Evolutionary conservation across 2,329 filamentous ascomycete species (phyloP).

Genomic region (Pezicula carpinea): DNA sequence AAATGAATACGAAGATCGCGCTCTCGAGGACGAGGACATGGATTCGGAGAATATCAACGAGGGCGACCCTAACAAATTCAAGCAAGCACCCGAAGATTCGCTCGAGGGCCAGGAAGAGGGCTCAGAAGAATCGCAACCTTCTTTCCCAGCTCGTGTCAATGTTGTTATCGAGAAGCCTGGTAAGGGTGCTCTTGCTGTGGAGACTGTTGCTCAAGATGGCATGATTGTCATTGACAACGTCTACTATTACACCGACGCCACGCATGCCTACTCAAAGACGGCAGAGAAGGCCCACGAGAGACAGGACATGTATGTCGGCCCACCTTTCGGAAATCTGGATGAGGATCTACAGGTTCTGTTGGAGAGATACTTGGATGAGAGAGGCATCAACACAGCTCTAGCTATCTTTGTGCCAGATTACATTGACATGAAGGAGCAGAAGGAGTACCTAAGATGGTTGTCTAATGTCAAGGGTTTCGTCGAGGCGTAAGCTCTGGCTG

Average conservation of each 20-base stretch:
- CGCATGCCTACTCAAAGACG: constrained; percentile 69
- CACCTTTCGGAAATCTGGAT: constrained; percentile 89
- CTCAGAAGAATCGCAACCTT: constrained; percentile 42
- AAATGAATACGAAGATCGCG: constrained; percentile 51
- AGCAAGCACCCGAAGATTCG: constrained; percentile 50
- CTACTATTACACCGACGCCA: constrained; percentile 76
- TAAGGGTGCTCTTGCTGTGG: constrained; percentile 81
- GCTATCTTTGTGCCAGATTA: constrained; percentile 93
- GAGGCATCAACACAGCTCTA: constrained; percentile 81
- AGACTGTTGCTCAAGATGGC: constrained; percentile 82
- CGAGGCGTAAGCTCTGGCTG: constrained; percentile 48
- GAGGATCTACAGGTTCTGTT: constrained; percentile 91
- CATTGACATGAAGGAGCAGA: constrained; percentile 97
- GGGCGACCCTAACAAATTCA: constrained; percentile 51
- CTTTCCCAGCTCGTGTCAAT: constrained; percentile 77
- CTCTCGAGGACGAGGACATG: constrained; percentile 48
- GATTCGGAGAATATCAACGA: constrained; percentile 39
- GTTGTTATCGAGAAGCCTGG: constrained; percentile 84
- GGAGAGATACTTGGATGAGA: constrained; percentile 91
- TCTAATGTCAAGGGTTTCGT: constrained; percentile 82
- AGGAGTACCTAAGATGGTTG: constrained; percentile 91
- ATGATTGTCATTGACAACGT: constrained; percentile 85
- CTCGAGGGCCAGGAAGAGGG: constrained; percentile 50
- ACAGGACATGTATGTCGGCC: constrained; percentile 79
- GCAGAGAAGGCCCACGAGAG: constrained; percentile 75